Conservation (phyloP, 2,329 filamentous ascomycete species). For the Xylariaceae sp. region DNA sequence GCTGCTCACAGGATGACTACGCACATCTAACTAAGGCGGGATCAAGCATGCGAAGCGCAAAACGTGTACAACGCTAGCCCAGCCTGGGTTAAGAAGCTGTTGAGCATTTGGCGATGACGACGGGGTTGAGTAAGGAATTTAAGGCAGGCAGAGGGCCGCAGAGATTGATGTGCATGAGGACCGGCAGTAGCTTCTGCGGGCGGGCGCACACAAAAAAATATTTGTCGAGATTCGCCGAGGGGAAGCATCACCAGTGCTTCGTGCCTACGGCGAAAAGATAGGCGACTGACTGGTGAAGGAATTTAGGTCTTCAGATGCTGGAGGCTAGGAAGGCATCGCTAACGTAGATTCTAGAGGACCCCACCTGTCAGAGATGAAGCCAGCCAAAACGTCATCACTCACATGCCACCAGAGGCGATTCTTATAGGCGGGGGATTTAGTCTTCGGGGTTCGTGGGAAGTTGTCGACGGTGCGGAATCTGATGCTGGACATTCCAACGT, state of each 20-base stretch:
- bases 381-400: background rate
- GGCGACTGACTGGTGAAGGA: too few species aligned
- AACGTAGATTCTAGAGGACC: background rate
- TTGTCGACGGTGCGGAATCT: background rate
- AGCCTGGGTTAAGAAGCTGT: constrained; percentile 1
- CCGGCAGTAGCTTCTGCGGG: too few species aligned
- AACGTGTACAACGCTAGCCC: constrained; percentile 3
- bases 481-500: too few species aligned
- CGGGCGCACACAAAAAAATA: too few species aligned
- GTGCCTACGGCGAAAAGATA: too few species aligned
- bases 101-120: constrained; percentile 20
- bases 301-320: too few species aligned
- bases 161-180: too few species aligned
- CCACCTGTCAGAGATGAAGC: background rate
- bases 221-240: too few species aligned
- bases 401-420: background rate
- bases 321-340: too few species aligned
- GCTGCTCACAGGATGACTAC: too few species aligned
- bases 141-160: background rate
- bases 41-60: background rate
- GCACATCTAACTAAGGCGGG: too few species aligned
- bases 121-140: background rate
- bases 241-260: too few species aligned
- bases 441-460: background rate
- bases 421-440: background rate